Evolutionary conservation across 768 basidiomycete genomes (phyloP), one percentile per base, ranked within the genome.

Genomic region (Hydnomerulius pinastri): DNA sequence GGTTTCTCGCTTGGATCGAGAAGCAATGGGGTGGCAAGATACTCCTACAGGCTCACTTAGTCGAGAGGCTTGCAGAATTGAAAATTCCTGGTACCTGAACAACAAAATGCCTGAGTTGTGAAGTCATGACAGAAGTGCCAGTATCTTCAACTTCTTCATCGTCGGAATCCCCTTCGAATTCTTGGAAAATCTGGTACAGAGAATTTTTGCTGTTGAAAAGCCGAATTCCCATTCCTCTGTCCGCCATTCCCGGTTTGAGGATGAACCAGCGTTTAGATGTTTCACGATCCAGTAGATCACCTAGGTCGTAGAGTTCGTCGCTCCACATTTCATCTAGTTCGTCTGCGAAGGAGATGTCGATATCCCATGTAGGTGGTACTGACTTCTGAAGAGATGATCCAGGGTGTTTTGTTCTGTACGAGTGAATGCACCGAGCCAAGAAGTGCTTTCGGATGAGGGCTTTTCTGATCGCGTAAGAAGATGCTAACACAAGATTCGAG

Each of bases 191-290:
- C 4, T 66, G 60, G 50, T 80, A 79, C 50, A 99, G 74, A 27
- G 80, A 73, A 11, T 81, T 80, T 67, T 87, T 87, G 47, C 79
- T 86, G 45, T 87, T 82, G 70, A 99, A 98, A 40, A 99, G 71
- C 38, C 94, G 73, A 56, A 99, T 94, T 2, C 96, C 97, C 78
- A 92, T 92, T 11, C 94, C 97, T 43, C 92, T 81, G 72, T 98
- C 95, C 1, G 94, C 87, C 90, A 99, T 96, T 15, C 93, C 92
- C 39, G 97, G 95, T 72, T 99, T 99, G 44, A 99, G 71, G 53
- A 99, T 96, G 81, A 87, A 98, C 96, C 96, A 98, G 43, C 58
- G 73, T 15, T 55, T 57, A 24, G 36, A 41, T n/a, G 49, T 37
- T 17, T 71, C 72, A 4, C 61, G 55, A 18, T 84, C 78, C 25